Evolutionary conservation across 129 eudicot species (phyloP), one percentile per base, ranked within the genome.

Genomic region (Ambrosia artemisiifolia): DNA sequence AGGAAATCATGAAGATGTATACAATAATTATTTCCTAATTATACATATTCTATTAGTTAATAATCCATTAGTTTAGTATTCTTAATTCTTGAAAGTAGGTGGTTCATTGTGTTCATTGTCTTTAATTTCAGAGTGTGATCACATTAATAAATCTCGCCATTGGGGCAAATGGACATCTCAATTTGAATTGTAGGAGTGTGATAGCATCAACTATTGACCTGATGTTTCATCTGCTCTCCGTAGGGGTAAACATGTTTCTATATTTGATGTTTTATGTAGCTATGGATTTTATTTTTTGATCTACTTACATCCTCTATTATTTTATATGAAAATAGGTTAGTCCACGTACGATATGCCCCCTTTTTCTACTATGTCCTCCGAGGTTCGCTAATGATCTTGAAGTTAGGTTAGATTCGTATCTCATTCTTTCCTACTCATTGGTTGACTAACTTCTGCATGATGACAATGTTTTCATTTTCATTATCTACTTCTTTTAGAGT

Each of bases 141-240:
- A 68, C 83, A 19, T 73, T 75, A 84, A 88, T 91, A 44, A 91
- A 91, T 73, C 72, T 61, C 11, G 97, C 89, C 18, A 91, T 91
- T 66, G 84, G 87, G 46, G 93, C 91, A 64, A 13, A 78, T 34
- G 91, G 93, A 55, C 76, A 86, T 43, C 74, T 73, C 54, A 84
- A 81, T 71, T 76, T 76, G 44, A 81, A 79, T 69, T 91, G 97
- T 82, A 86, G 75, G 75, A 54, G 82, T 12, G 71, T 81, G 20
- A 77, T 88, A 17, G 67, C 62, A 3, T 79, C 76, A 50, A 76
- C 81, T 53, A 87, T 90, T 11, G 79, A 77, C 60, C 77, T 70
- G 18, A 75, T 84, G 11, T 65, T 86, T 76, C 83, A 83, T 43
- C 11, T 86, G 79, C 80, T 91, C 28, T 11, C 76, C 11, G 20